Evolutionary conservation across 768 basidiomycete genomes (phyloP).

Genomic region (Candolleomyces efflorescens): DNA sequence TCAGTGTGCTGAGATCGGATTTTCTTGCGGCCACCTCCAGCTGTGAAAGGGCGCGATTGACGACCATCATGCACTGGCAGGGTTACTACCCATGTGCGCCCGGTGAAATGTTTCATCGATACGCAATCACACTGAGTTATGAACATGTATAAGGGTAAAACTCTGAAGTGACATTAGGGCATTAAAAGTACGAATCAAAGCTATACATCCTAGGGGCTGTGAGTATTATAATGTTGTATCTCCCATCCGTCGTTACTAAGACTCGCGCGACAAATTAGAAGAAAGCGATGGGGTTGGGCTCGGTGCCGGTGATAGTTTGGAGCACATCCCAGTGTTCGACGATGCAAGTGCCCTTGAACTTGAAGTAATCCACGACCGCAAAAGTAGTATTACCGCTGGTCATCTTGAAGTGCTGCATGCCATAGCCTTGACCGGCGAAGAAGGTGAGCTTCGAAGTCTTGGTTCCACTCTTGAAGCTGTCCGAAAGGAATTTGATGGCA

Average conservation of each 20-base stretch:
- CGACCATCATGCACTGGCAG: no score
- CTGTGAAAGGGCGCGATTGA: no score
- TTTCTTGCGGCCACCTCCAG: no score
- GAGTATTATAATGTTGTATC: not conserved
- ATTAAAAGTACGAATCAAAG: no score
- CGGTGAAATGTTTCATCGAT: no score
- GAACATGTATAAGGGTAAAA: no score
- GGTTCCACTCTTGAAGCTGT: not conserved
- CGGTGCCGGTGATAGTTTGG: slow-evolving; percentile 2
- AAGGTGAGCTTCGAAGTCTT: not conserved
- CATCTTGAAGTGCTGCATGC: slow-evolving; percentile 3
- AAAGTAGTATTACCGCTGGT: not conserved
- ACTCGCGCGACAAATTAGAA: not conserved
- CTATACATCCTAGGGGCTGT: no score
- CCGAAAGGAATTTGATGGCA: not conserved
- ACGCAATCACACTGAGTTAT: no score
- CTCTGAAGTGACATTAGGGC: no score
- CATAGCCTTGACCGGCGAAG: slow-evolving; percentile 4
- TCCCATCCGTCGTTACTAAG: not conserved
- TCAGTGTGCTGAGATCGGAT: no score
- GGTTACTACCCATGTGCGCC: no score
- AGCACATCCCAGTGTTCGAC: slow-evolving; percentile 8
- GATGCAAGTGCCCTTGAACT: slow-evolving; percentile 5
- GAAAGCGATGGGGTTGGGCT: slow-evolving; percentile 2
- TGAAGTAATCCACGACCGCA: slow-evolving; percentile 4